phyloP scores from a whole-genome alignment of 2,329 filamentous ascomycete species.

The Sarocladium kiliense region DNA sequence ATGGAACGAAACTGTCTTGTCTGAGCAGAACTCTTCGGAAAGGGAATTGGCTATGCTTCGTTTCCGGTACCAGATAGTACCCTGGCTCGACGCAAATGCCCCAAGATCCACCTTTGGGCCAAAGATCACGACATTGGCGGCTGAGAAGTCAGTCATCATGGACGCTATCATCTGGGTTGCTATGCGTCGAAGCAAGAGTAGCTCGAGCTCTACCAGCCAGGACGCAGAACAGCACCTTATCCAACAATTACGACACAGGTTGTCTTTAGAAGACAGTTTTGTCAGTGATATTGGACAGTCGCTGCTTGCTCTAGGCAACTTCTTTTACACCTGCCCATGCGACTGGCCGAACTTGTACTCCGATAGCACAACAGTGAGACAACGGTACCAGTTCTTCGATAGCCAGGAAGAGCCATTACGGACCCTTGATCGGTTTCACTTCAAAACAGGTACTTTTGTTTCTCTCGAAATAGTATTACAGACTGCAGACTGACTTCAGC shows the following conservation, averaged over 20 bases:
- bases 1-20: background rate
- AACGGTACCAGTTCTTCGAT: background rate
- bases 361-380: background rate
- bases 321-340: background rate
- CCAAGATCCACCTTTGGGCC: background rate
- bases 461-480: no score
- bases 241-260: background rate
- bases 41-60: conserved; percentile 3
- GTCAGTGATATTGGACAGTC: background rate
- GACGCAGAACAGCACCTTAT: background rate
- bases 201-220: background rate
- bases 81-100: conserved; percentile 2
- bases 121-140: background rate
- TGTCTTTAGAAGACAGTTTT: background rate
- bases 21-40: background rate
- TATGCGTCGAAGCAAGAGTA: background rate
- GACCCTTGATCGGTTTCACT: background rate
- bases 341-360: background rate
- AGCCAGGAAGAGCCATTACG: background rate
- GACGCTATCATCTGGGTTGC: conserved; percentile 3
- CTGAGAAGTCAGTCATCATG: background rate
- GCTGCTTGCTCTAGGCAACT: background rate
- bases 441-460: background rate
- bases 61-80: background rate
- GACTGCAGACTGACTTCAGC: background rate